phyloP scores from a whole-genome alignment of 805 yeast genomes.

The Kuraishia borneana region DNA sequence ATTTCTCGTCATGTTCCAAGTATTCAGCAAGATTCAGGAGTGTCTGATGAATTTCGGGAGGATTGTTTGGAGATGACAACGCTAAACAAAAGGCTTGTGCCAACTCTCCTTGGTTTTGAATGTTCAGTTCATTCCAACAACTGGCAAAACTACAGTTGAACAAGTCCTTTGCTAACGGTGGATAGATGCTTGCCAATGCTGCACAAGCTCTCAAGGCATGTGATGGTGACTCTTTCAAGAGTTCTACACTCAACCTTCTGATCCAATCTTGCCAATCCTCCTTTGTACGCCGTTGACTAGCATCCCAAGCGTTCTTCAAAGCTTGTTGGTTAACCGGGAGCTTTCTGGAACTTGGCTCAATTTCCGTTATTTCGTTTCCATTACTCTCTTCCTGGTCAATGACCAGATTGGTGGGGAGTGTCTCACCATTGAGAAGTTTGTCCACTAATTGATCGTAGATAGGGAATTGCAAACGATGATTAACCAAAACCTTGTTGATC shows the following conservation, averaged over 20 bases:
- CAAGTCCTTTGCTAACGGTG: slow-evolving; percentile 79
- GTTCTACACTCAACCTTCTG: slow-evolving; percentile 71
- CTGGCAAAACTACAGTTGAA: slow-evolving; percentile 93
- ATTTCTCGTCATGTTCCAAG: slow-evolving; percentile 95
- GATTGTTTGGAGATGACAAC: slow-evolving; percentile 78
- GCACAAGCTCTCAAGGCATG: slow-evolving; percentile 92
- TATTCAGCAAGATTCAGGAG: slow-evolving; percentile 85
- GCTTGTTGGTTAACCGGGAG: slow-evolving; percentile 57
- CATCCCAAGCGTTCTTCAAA: slow-evolving; percentile 83
- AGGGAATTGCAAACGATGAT: slow-evolving; percentile 55
- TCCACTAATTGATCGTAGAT: slow-evolving; percentile 74
- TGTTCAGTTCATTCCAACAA: slow-evolving; percentile 88
- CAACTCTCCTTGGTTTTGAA: slow-evolving; percentile 81
- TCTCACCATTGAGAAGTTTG: slow-evolving; percentile 72
- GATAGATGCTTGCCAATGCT: slow-evolving; percentile 73
- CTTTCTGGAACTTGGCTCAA: slow-evolving; percentile 62
- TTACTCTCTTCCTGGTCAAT: slow-evolving; percentile 45
- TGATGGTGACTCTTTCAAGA: slow-evolving; percentile 86
- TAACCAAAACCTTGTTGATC: slow-evolving; percentile 54
- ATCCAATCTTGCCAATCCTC: slow-evolving; percentile 99
- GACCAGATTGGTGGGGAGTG: slow-evolving; percentile 66
- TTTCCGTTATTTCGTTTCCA: slow-evolving; percentile 39
- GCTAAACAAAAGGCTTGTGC: slow-evolving; percentile 82
- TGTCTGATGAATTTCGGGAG: slow-evolving; percentile 92
- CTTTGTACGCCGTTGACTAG: slow-evolving; percentile 74